These are phyloP conservation scores for Haberlea rhodopensis DNA, from an alignment of 257 asterid species.

Conservation along the genomic window DNA sequence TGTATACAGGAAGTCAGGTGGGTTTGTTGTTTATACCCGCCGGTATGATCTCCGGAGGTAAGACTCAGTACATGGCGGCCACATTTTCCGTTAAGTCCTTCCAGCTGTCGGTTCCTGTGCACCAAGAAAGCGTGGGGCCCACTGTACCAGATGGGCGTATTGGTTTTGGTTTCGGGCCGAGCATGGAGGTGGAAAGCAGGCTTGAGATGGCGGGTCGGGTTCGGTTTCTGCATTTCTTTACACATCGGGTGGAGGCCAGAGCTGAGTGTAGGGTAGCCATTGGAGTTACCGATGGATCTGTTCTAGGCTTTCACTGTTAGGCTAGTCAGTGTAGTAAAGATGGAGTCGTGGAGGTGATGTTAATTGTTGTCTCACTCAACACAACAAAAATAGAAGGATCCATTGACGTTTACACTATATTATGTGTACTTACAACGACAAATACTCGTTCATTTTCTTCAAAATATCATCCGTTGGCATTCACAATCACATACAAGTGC, in stretches of 20 bases:
- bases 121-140: constrained; percentile 47
- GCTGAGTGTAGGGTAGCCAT: constrained; percentile 64
- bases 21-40: constrained; percentile 94
- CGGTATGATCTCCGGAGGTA: constrained; percentile 62
- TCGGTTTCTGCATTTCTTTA: constrained; percentile 59
- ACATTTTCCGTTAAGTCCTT: constrained; percentile 66
- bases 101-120: constrained; percentile 37
- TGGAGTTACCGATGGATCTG: constrained; percentile 74
- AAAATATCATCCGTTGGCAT: no score
- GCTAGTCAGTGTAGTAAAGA: background rate
- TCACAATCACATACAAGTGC: no score
- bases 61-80: constrained; percentile 73
- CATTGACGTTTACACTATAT: no score
- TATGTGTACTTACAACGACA: no score
- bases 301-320: constrained; percentile 69
- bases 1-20: constrained; percentile 61
- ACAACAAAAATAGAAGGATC: no score
- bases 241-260: constrained; percentile 62
- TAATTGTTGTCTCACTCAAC: background rate
- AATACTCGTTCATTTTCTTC: no score
- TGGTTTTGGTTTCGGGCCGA: constrained; percentile 64
- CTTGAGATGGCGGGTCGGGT: constrained; percentile 81
- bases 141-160: constrained; percentile 46
- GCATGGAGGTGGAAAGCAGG: constrained; percentile 75
- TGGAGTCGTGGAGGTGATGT: no score